Evolutionary conservation across 1,139 yeast species (phyloP), one percentile per base, ranked within the genome.

Genomic region (Blastobotrys arbuscula): DNA sequence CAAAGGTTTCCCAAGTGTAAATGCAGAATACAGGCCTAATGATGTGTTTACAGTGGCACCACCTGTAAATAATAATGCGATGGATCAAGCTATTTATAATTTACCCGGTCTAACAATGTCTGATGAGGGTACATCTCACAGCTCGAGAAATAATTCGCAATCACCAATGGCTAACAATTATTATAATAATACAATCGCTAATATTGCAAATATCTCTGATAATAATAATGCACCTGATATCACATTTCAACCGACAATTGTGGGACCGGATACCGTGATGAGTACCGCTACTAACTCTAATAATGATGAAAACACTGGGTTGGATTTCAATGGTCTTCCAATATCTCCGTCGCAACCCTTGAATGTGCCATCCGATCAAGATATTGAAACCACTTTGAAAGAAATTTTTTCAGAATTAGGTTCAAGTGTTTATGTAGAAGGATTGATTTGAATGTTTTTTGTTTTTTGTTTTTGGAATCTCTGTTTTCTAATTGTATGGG

Each of bases 341-440:
- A n/a, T n/a, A n/a, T n/a, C n/a, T n/a, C n/a, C n/a, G n/a, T n/a
- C n/a, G n/a, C n/a, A n/a, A n/a, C n/a, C n/a, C n/a, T n/a, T n/a
- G n/a, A n/a, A n/a, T n/a, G n/a, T n/a, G n/a, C 12, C 35, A 9
- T 16, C 41, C n/a, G 31, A 37, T 31, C 39, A 26, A 20, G 35
- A 36, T 24, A 20, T 44, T 23, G 47, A 44, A 26, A 12, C 10
- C 19, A 38, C 42, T 15, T 26, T 44, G 31, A 44, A 38, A 21
- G 47, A 44, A 23, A 44, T 44, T 21, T 44, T 44, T 16, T 30
- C 47, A 15, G 47, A 44, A 19, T 31, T 44, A 12, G 47, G 47
- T 2, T 16, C 42, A 13, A 44, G 47, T 30, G 19, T 44, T 5
- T 38, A 44, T 36, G 39, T 36, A 19, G 39, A 36, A 36, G 6